Base-by-base conservation (phyloP, 345 rosid genomes). In the Salix brachista region DNA sequence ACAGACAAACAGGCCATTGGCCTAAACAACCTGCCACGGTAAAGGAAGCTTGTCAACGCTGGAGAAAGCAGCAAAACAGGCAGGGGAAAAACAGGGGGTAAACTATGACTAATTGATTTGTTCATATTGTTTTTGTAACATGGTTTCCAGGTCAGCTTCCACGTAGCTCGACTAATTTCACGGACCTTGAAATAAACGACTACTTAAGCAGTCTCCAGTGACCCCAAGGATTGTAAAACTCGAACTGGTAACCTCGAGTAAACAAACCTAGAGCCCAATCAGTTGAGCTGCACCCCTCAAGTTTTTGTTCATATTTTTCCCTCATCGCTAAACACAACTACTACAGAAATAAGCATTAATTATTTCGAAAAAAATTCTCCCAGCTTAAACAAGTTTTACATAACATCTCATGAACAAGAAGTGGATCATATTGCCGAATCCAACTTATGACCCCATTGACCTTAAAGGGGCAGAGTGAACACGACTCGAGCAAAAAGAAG, bases 151-250 rank as follows among this genome's bases (percentile, higher is more conserved):
- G 37, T 36, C 36, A 34, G 1, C 36, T 34, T 5, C 0, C 7
- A 1, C 0, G 37, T 0, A 0, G 0, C 37, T 36, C 7, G 1
- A 5, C 1, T 0, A 36, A 36, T 36, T 0, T 36, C 0, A 36
- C 7, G 1, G 37, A 5, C 0, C 37, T 0, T 36, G 7, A 36
- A 36, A 5, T 36, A 1, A 36, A 5, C 5, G 0, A 36, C 7
- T 0, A 36, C 0, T 36, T 36, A 36, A 36, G 7, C 36, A 36
- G 5, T 0, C 5, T 34, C 36, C 5, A 34, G 36, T 34, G 1
- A 4, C 1, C 37, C 1, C 0, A 0, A 36, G 1, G 0, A 1
- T 5, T 36, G 37, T 5, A 0, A 36, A 1, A 36, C 37, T 36
- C 7, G 37, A 4, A 34, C 1, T 5, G 0, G 36, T 34, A 34